phyloP scores from a whole-genome alignment of 1,284 basidiomycete species.

The Pyrrhoderma noxium region DNA sequence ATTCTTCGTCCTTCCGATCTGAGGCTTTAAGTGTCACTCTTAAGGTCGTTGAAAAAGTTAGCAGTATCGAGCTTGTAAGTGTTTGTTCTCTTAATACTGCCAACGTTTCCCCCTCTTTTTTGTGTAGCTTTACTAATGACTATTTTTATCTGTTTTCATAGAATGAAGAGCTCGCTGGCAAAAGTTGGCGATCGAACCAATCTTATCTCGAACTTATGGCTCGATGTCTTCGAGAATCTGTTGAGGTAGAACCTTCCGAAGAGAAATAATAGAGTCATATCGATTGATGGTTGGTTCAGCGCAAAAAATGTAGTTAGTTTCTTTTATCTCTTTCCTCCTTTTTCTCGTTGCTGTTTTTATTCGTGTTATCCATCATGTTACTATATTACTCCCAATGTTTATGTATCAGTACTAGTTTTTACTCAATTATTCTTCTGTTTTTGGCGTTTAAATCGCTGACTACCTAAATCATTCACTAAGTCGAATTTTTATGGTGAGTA shows the following conservation, averaged over 20 bases:
- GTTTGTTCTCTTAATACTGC: slow-evolving; percentile 8
- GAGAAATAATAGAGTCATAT: no score
- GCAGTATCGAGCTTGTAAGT: slow-evolving; percentile 44
- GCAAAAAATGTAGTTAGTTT: no score
- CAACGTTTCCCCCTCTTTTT: no score
- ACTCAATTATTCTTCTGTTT: no score
- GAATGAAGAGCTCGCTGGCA: slow-evolving; percentile 33
- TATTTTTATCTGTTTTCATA: slow-evolving; percentile 20
- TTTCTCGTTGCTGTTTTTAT: no score
- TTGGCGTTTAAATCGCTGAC: no score
- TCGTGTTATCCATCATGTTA: no score
- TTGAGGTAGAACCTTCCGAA: slow-evolving; percentile 17
- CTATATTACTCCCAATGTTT: no score
- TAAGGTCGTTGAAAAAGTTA: slow-evolving; percentile 44
- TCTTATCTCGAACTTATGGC: slow-evolving; percentile 66
- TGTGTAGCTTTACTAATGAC: neutral
- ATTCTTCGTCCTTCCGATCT: slow-evolving; percentile 42
- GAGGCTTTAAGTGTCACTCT: slow-evolving; percentile 49
- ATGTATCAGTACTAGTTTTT: no score
- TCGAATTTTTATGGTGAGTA: no score
- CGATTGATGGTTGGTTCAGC: no score
- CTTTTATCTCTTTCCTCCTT: neutral
- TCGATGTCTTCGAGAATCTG: slow-evolving; percentile 51
- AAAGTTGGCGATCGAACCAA: slow-evolving; percentile 51
- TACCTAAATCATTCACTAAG: no score